These are phyloP conservation scores for Russula sp. DNA, from an alignment of 768 basidiomycete species.

Conservation along the genomic window DNA sequence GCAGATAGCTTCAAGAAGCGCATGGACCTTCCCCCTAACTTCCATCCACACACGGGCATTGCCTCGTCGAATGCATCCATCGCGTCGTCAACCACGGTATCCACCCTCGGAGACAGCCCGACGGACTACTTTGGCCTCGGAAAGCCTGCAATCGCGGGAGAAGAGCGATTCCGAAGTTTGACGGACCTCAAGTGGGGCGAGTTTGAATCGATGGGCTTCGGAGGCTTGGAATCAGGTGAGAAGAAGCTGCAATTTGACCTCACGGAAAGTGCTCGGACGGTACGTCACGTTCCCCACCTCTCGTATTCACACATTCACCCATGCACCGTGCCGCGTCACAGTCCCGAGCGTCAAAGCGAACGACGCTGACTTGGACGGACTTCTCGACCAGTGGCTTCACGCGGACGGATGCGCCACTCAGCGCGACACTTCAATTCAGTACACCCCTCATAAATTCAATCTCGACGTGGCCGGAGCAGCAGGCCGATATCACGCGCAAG, in stretches of 20 bases:
- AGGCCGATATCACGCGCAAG: slow-evolving; percentile 65
- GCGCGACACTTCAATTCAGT: slow-evolving; percentile 75
- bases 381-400: slow-evolving; percentile 81
- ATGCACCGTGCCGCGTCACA: slow-evolving; percentile 33
- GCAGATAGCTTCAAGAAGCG: slow-evolving; percentile 70
- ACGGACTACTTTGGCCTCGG: slow-evolving; percentile 29
- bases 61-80: slow-evolving; percentile 29
- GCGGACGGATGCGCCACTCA: slow-evolving; percentile 67
- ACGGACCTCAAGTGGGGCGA: slow-evolving; percentile 90
- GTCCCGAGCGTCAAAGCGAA: slow-evolving; percentile 52
- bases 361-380: slow-evolving; percentile 86
- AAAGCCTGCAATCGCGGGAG: slow-evolving; percentile 34
- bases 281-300: slow-evolving; percentile 32
- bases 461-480: slow-evolving; percentile 65
- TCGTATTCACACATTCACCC: not conserved
- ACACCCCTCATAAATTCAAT: slow-evolving; percentile 50
- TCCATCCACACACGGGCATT: slow-evolving; percentile 41
- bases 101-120: not conserved
- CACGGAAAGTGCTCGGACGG: slow-evolving; percentile 76
- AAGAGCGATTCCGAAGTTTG: slow-evolving; percentile 70
- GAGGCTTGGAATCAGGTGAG: slow-evolving; percentile 40
- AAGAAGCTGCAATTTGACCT: slow-evolving; percentile 89
- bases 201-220: slow-evolving; percentile 82
- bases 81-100: slow-evolving; percentile 25
- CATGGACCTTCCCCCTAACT: slow-evolving; percentile 57